Conservation (phyloP, 2,329 filamentous ascomycete species). For the Venturia asperata region DNA sequence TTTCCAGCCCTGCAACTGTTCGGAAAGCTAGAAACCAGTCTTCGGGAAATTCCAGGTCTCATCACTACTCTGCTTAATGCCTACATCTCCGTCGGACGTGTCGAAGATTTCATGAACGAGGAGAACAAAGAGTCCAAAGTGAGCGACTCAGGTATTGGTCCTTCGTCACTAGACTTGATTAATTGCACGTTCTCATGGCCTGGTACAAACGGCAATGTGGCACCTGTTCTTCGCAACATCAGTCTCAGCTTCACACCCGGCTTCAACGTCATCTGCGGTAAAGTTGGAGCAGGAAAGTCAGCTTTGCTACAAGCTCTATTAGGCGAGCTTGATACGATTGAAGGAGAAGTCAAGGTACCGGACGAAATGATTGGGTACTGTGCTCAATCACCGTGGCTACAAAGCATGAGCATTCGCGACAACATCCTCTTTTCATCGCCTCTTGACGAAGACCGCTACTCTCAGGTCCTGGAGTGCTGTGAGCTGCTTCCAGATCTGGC, state of each 20-base stretch:
- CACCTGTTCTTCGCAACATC: constrained; percentile 49
- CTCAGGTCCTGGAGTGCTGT: constrained; percentile 60
- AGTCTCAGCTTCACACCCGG: constrained; percentile 49
- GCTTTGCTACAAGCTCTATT: constrained; percentile 53
- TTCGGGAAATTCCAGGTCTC: constrained; percentile 68
- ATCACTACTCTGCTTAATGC: constrained; percentile 75
- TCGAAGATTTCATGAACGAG: constrained; percentile 81
- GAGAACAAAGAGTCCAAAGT: constrained; percentile 58
- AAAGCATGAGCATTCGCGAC: constrained; percentile 62
- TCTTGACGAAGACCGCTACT: constrained; percentile 63
- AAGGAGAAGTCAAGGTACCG: constrained; percentile 43
- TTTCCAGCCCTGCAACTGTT: constrained; percentile 84
- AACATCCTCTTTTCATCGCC: constrained; percentile 59
- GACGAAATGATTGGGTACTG: constrained; percentile 56
- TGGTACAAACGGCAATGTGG: constrained; percentile 43
- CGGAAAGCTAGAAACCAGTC: constrained; percentile 61
- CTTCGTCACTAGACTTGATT: constrained; percentile 43
- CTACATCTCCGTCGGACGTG: constrained; percentile 70
- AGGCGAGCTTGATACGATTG: constrained; percentile 50
- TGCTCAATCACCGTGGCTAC: constrained; percentile 59
- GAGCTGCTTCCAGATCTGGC: constrained; percentile 55
- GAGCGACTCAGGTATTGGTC: constrained; percentile 31
- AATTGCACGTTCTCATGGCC: constrained; percentile 75
- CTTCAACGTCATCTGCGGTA: constrained; percentile 55
- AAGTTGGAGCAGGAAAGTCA: constrained; percentile 58